A percentile compares a stretch with the other conserved stretches of the same genome.
phyloP scores from a whole-genome alignment of 2,329 filamentous ascomycete genomes.

The Talaromyces sp. region DNA sequence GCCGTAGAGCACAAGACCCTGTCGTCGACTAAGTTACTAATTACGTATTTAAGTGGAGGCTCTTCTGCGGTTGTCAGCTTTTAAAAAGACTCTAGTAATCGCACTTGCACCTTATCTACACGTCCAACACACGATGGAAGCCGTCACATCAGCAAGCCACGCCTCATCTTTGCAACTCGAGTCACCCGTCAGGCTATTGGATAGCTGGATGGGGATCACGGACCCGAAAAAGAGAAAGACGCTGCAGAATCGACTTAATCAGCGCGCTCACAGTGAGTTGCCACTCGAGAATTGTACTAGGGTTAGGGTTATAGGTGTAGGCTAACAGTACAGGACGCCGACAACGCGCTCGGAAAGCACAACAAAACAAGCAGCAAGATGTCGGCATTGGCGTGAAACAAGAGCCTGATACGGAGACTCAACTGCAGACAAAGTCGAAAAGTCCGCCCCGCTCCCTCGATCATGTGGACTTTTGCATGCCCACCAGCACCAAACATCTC shows the following conservation, averaged over 20 bases:
- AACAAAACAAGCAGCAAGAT: background rate
- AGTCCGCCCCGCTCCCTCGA: background rate
- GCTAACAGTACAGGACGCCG: background rate
- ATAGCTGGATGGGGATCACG: conserved; percentile 12
- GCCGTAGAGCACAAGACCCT: background rate
- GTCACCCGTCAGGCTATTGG: background rate
- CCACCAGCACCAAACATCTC: background rate
- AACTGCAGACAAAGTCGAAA: background rate
- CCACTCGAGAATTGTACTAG: background rate
- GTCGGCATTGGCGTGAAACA: background rate
- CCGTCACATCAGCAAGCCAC: background rate
- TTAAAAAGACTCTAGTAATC: background rate
- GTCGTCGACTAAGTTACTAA: background rate
- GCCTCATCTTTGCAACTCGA: background rate
- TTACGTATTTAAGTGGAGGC: background rate
- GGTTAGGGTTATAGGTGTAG: background rate
- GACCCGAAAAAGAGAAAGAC: conserved; percentile 11
- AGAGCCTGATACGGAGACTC: background rate
- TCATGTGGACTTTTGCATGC: background rate
- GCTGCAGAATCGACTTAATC: conserved; percentile 16
- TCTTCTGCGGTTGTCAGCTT: background rate
- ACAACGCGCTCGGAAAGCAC: background rate
- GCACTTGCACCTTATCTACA: background rate
- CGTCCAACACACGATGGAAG: background rate
- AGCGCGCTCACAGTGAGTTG: conserved; percentile 11